Base-by-base conservation (phyloP, 2,329 filamentous ascomycete genomes). In the Cladosporium oxysporum region DNA sequence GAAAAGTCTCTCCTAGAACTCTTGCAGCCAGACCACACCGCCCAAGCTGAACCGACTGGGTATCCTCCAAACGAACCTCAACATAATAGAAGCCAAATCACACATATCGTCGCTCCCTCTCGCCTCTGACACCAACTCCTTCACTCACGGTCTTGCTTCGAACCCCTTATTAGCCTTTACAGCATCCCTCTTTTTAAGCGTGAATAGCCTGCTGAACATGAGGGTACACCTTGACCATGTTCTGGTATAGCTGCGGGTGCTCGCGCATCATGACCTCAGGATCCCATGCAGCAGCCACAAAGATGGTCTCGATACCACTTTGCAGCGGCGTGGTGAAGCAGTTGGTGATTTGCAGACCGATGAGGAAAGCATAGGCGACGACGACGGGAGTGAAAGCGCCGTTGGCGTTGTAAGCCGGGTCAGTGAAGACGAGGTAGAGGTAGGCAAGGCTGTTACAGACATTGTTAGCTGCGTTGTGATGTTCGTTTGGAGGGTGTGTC, bases 231-330 rank as follows among this genome's bases (percentile, higher is more conserved):
- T 84, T 80, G 1, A 96, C 83, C 87, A 98, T 90, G 68, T 87
- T 84, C 18, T 88, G 81, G 77, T 94, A 97, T 57, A 98, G 79
- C 68, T 96, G 92, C 0, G 89, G 88, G 77, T 97, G 93, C 65
- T 95, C 89, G 50, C 86, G 83, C 76, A 92, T 90, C 81, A 97
- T 81, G 10, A 94, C 90, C 74, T 90, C 85, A 10, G 85, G 85
- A 75, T 87, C 85, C 85, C 86, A 88, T 1, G 85, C 86, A 77
- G 84, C 84, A 2, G 92, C 93, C 0, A 97, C 92, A 72, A 97
- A 97, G 68, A 97, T 91, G 0, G 93, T 96, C 71, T 96, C 91
- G 69, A 96, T 87, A n/a, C 94, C 94, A 72, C 90, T 93, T 69
- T 89, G 89, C 65, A 98, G 83, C 0, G 94, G 94, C 0, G 91